Evolutionary conservation across 495 filamentous ascomycete genomes (phyloP).

Genomic region (Xylaria scruposa): DNA sequence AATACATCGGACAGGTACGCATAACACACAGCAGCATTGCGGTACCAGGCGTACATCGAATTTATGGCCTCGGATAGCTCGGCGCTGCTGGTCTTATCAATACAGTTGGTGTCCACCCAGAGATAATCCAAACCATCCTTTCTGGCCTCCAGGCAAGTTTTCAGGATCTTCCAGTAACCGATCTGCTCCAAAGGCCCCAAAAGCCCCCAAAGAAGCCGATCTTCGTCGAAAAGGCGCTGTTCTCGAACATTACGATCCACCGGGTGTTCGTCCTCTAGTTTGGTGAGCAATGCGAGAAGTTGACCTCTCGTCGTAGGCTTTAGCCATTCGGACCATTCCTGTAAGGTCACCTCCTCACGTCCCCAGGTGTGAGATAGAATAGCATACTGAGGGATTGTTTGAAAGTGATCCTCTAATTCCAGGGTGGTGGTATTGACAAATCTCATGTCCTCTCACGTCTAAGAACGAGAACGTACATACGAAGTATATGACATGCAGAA

Average conservation of each 20-base stretch:
- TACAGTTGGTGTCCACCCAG: conserved; percentile 39
- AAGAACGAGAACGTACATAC: not conserved
- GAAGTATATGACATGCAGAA: not conserved
- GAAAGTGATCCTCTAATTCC: conserved; percentile 14
- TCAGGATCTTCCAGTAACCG: conserved; percentile 30
- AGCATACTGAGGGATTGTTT: conserved; percentile 17
- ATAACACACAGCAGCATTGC: conserved; percentile 40
- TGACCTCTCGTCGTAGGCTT: not conserved
- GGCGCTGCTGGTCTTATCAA: conserved; percentile 23
- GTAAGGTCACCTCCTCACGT: conserved; percentile 9
- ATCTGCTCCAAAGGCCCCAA: not conserved
- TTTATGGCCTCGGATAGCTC: conserved; percentile 21
- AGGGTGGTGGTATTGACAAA: conserved; percentile 16
- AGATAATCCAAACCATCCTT: conserved; percentile 21
- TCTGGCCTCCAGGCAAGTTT: conserved; percentile 20
- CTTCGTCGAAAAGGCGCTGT: not conserved
- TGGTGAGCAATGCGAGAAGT: not conserved
- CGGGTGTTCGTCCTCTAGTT: not conserved
- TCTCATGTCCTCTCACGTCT: conserved; percentile 13
- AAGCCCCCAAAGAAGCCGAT: not conserved
- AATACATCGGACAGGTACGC: conserved; percentile 36
- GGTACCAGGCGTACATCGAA: conserved; percentile 39
- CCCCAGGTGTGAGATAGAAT: conserved; percentile 25
- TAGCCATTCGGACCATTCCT: conserved; percentile 9
- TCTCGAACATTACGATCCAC: not conserved